Evolutionary conservation across 352 stramenopile species (phyloP).

Genomic region (Aphanomyces stellatus): DNA sequence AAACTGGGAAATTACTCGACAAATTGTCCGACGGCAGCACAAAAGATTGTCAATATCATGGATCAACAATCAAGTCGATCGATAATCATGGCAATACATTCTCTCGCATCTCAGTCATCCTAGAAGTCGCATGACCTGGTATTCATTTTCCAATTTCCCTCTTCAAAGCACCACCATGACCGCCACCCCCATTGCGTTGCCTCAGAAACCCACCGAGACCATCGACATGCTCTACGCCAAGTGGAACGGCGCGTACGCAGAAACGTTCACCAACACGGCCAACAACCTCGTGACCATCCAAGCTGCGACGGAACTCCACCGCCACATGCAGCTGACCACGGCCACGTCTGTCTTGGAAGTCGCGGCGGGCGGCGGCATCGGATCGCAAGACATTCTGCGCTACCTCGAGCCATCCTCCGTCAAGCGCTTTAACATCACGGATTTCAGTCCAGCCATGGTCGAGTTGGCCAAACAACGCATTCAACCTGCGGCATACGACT

Average conservation of each 20-base stretch:
- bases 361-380: constrained; percentile 35
- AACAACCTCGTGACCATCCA: constrained; percentile 47
- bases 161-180: no score
- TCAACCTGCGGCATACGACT: background rate
- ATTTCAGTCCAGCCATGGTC: background rate
- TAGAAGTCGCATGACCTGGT: no score
- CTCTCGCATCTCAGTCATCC: no score
- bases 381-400: constrained; percentile 32
- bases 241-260: constrained; percentile 32
- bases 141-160: no score
- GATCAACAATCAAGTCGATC: no score
- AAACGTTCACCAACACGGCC: constrained; percentile 34
- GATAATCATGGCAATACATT: no score
- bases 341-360: constrained; percentile 40
- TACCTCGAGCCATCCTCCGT: constrained; percentile 20
- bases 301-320: constrained; percentile 34
- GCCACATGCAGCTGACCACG: constrained; percentile 37
- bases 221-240: background rate
- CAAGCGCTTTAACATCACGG: background rate
- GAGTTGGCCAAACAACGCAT: background rate
- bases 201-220: background rate
- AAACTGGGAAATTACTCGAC: no score
- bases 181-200: no score
- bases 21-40: no score
- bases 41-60: no score